Evolutionary conservation across 805 yeast species (phyloP), one percentile per base, ranked within the genome.

Genomic region (Komagataella pastoris): DNA sequence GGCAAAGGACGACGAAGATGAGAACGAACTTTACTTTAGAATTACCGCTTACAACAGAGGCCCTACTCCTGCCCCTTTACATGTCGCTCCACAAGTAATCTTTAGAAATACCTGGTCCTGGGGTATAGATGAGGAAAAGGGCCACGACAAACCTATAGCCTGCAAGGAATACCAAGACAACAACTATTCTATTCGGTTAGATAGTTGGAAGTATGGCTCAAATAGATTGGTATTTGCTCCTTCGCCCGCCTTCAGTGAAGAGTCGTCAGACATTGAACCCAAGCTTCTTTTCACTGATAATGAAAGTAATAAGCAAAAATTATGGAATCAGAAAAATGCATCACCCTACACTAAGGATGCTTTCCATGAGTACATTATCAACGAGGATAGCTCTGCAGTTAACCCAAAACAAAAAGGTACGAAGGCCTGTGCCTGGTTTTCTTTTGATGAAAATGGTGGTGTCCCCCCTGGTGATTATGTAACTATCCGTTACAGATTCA

Each of bases 71-170:
- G 96, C 96, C n/a, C 95, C 96, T 1, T 70, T 89, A 54, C 95
- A 88, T 65, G 76, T 90, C 47, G 66, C 86, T 54, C 97, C 97
- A 7, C 97, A 89, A 57, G 68, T 87, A 30, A 80, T 81, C 57
- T 86, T 83, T 68, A 77, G 97, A 69, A 89, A 89, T 68, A 86
- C 93, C 14, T 89, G 97, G 97, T 71, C 84, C n/a, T 89, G 97
- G 96, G 88, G 90, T 48, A 69, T 74, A 10, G 73, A 75, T 54
- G 80, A 77, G 53, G 67, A 67, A 46, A 62, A 67, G 47, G 70
- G 71, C n/a, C 60, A 61, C 46, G 65, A 63, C 52, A 80, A 77
- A 55, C 88, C 89, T 10, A 59, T 64, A 14, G 62, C 80, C 56
- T 66, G 65, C 19, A 65, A 70, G 49, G 65, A 67, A 46, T 66